A percentile compares a stretch with the other conserved stretches of the same genome.
Conservation (phyloP, 495 filamentous ascomycete species). For the Penicillium waksmanii region DNA sequence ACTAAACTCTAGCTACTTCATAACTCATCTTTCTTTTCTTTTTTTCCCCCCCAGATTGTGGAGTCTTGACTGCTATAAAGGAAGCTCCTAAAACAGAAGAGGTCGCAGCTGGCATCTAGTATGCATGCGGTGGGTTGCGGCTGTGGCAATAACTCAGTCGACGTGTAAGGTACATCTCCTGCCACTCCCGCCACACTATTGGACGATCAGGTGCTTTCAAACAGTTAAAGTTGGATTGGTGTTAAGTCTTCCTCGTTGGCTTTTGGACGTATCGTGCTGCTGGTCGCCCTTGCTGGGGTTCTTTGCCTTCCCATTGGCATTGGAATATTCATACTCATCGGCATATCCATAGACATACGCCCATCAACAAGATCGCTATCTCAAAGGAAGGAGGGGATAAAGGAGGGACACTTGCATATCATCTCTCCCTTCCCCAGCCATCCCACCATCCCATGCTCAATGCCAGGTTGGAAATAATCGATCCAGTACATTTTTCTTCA, state of each 20-base stretch:
- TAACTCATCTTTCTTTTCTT: not conserved
- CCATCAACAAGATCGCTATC: not conserved
- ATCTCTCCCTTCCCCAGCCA: slow-evolving; percentile 2
- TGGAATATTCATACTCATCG: too few species aligned
- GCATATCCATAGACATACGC: not conserved
- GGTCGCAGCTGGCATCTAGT: slow-evolving; percentile 17
- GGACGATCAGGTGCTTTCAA: slow-evolving; percentile 20
- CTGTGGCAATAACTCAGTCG: slow-evolving; percentile 12
- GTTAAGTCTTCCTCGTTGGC: not conserved
- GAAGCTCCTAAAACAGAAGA: slow-evolving; percentile 2
- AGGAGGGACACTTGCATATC: not conserved
- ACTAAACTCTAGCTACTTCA: not conserved
- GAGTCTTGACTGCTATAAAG: not conserved
- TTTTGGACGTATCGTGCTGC: slow-evolving; percentile 5
- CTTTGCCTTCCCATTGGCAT: too few species aligned
- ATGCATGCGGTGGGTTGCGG: slow-evolving; percentile 14
- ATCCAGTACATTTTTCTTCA: slow-evolving; percentile 1
- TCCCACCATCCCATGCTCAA: not conserved
- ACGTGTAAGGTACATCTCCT: slow-evolving; percentile 11
- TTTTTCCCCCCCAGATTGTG: not conserved
- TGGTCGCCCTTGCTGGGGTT: not conserved
- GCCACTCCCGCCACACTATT: slow-evolving; percentile 17
- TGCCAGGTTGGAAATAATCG: not conserved
- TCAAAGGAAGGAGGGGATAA: not conserved
- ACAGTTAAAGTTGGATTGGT: slow-evolving; percentile 22